Conservation (phyloP, 1,284 basidiomycete genomes). For the Ustilago trichophora region DNA sequence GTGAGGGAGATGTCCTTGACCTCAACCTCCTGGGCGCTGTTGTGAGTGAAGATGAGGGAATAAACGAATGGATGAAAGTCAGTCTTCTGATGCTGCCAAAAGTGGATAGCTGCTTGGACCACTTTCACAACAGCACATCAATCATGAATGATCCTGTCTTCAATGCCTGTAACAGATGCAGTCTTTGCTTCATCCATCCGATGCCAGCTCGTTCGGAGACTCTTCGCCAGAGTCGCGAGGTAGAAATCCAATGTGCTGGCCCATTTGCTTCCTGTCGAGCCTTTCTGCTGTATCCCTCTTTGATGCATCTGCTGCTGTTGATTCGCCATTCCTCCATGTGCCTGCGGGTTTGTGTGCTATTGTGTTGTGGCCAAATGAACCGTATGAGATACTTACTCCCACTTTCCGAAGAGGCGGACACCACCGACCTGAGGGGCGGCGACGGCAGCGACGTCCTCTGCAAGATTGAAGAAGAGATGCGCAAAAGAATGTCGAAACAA, state of each 20-base stretch:
- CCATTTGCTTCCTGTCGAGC: too few species aligned
- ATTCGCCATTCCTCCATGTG: too few species aligned
- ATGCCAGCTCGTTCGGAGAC: too few species aligned
- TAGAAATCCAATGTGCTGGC: too few species aligned
- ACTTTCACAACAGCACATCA: too few species aligned
- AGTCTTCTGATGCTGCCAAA: conserved; percentile 9
- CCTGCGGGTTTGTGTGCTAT: conserved; percentile 3
- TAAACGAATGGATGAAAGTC: conserved; percentile 3
- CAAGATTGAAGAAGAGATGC: conserved; percentile 23
- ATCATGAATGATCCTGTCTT: too few species aligned
- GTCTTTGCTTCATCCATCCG: too few species aligned
- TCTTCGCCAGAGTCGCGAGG: too few species aligned
- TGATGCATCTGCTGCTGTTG: too few species aligned
- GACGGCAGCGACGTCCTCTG: conserved; percentile 64
- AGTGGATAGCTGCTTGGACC: too few species aligned
- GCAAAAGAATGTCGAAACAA: neutral
- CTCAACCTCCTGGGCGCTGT: conserved; percentile 77
- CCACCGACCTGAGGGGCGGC: conserved; percentile 60
- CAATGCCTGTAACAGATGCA: too few species aligned
- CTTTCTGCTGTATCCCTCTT: too few species aligned
- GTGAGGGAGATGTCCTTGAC: conserved; percentile 86
- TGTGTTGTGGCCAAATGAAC: conserved; percentile 1
- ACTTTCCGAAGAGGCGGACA: conserved; percentile 65
- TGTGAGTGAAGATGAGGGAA: conserved; percentile 7
- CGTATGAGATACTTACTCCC: conserved; percentile 54